Evolutionary conservation across 2,329 filamentous ascomycete genomes (phyloP).

Genomic region (Coccinonectria pachysandricola): DNA sequence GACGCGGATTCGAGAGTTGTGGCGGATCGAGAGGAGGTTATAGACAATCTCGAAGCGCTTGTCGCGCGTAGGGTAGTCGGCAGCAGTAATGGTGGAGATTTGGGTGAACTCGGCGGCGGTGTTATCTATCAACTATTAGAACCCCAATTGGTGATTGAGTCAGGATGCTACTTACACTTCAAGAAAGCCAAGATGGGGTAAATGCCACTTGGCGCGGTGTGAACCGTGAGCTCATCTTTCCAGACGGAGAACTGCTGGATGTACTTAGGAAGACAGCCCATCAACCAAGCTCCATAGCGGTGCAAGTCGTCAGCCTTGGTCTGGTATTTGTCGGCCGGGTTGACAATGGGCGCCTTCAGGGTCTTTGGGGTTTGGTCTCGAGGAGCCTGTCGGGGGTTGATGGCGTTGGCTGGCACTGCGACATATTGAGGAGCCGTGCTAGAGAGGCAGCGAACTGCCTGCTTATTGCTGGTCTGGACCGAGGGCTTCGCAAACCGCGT

Average conservation of each 20-base stretch:
- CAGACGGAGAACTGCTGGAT: slow-evolving; percentile 98
- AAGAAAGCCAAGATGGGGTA: slow-evolving; percentile 90
- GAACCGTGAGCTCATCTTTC: slow-evolving; percentile 97
- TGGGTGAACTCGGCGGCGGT: slow-evolving; percentile 95
- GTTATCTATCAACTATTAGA: slow-evolving; percentile 51
- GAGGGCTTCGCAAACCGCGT: slow-evolving; percentile 41
- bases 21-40: slow-evolving; percentile 88
- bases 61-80: slow-evolving; percentile 91
- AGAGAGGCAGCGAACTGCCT: slow-evolving; percentile 39
- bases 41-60: slow-evolving; percentile 97
- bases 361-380: slow-evolving; percentile 47
- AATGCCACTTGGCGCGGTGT: slow-evolving; percentile 79
- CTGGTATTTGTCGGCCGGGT: slow-evolving; percentile 87
- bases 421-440: slow-evolving; percentile 39
- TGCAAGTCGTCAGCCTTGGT: slow-evolving; percentile 82
- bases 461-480: slow-evolving; percentile 29
- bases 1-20: slow-evolving; percentile 93
- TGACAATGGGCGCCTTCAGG: slow-evolving; percentile 71
- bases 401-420: slow-evolving; percentile 47
- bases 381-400: slow-evolving; percentile 58
- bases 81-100: slow-evolving; percentile 82
- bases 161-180: slow-evolving; percentile 47
- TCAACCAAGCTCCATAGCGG: slow-evolving; percentile 90
- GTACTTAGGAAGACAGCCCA: slow-evolving; percentile 95
- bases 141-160: slow-evolving; percentile 1